phyloP scores from a whole-genome alignment of 352 stramenopile genomes.

The Phytophthora pinifolia region DNA sequence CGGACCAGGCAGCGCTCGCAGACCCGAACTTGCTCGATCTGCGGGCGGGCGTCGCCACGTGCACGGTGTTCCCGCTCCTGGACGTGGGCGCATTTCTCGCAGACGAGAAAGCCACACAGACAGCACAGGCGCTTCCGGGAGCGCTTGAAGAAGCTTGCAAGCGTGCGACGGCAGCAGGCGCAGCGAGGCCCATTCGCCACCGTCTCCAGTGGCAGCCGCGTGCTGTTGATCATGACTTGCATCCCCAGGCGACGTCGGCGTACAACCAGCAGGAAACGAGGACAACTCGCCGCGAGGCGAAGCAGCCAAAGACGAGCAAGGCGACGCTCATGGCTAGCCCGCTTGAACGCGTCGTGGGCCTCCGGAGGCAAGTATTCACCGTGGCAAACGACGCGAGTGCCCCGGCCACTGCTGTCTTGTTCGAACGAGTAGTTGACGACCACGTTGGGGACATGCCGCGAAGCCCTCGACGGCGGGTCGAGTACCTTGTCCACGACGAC shows the following conservation, averaged over 20 bases:
- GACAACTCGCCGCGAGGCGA: constrained; percentile 32
- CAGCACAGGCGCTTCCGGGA: too few relatives aligned
- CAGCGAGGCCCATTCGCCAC: too few relatives aligned
- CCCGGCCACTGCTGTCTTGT: constrained; percentile 30
- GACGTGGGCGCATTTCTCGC: too few relatives aligned
- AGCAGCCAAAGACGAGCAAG: constrained; percentile 30
- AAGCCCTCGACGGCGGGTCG: background rate
- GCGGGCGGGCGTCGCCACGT: constrained; percentile 17
- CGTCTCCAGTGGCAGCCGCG: too few relatives aligned
- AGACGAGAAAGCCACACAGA: too few relatives aligned
- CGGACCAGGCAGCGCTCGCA: constrained; percentile 49
- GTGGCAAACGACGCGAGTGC: constrained; percentile 44
- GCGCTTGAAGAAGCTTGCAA: too few relatives aligned
- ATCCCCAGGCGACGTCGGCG: too few relatives aligned
- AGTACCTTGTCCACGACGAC: constrained; percentile 17
- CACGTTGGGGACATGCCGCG: constrained; percentile 37
- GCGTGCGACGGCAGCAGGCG: too few relatives aligned
- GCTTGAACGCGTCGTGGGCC: constrained; percentile 24
- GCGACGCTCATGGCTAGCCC: constrained; percentile 28
- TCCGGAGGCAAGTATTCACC: constrained; percentile 37
- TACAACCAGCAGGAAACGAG: constrained; percentile 44
- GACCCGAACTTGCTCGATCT: constrained; percentile 43
- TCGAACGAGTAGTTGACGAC: constrained; percentile 49
- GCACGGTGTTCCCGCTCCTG: too few relatives aligned
- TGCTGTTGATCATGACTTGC: too few relatives aligned